Percentiles rank a stretch among this genome's conserved stretches.
These are phyloP conservation scores for Gardenia jasminoides DNA, from an alignment of 257 asterid genomes.

Conservation along the genomic window DNA sequence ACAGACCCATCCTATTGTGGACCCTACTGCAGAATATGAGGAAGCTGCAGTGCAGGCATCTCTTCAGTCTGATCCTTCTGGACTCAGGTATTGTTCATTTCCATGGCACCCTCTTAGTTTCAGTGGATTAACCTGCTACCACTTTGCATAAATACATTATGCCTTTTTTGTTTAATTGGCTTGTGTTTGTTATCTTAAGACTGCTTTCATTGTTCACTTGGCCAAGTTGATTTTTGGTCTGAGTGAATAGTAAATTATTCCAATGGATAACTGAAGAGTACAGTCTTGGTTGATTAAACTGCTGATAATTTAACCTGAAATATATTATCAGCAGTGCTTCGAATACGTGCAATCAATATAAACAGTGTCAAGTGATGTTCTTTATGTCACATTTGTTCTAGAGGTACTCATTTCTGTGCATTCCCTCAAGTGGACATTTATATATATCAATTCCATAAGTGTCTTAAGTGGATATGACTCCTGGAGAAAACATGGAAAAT, in stretches of 20 bases:
- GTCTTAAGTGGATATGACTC: not conserved
- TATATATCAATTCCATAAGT: not conserved
- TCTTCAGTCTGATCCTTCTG: conserved; percentile 83
- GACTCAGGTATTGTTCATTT: conserved; percentile 61
- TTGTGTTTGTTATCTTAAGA: not conserved
- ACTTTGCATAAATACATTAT: not conserved
- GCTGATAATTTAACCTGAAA: too few relatives aligned
- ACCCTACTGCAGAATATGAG: conserved; percentile 56
- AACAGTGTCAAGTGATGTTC: not conserved
- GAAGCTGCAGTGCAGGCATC: conserved; percentile 97
- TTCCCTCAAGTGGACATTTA: not conserved
- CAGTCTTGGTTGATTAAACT: not conserved
- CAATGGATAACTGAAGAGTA: not conserved
- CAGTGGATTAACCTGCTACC: not conserved
- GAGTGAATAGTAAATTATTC: not conserved
- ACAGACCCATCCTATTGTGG: conserved; percentile 76
- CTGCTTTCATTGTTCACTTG: not conserved
- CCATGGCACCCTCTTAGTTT: not conserved
- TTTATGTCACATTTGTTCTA: not conserved
- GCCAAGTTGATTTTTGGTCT: not conserved
- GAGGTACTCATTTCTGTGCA: not conserved
- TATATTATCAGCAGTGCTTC: not conserved
- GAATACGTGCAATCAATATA: not conserved
- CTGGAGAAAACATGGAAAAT: too few relatives aligned
- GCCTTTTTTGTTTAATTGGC: not conserved